A percentile compares a stretch with the other conserved stretches of the same genome.
Conservation (phyloP, 2,329 filamentous ascomycete genomes). For the Tothia fuscella region DNA sequence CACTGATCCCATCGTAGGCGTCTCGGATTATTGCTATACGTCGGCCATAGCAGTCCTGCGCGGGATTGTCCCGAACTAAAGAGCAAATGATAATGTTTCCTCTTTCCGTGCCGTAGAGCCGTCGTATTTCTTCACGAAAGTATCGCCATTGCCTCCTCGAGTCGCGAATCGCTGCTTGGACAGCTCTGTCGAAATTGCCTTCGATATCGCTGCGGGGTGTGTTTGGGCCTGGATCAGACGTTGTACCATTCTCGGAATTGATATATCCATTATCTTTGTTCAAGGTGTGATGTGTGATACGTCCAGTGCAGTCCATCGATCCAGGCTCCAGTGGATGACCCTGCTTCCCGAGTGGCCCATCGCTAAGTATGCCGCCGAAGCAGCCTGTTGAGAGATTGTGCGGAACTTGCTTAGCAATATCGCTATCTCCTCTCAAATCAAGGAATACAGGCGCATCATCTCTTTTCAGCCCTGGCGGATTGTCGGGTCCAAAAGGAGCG, state of each 20-base stretch:
- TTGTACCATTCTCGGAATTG: constrained; percentile 14
- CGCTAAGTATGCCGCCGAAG: constrained; percentile 17
- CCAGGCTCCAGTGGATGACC: constrained; percentile 18
- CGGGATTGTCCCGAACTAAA: constrained; percentile 17
- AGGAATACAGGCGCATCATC: constrained; percentile 15
- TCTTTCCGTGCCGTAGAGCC: constrained; percentile 16
- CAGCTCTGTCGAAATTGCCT: constrained; percentile 17
- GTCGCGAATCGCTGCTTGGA: constrained; percentile 16
- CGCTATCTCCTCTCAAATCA: constrained; percentile 17
- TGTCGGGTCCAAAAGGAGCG: constrained; percentile 14
- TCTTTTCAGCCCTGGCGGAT: constrained; percentile 16
- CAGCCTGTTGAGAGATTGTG: constrained; percentile 17
- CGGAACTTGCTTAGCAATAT: constrained; percentile 17
- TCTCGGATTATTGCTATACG: constrained; percentile 16
- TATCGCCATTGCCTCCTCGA: constrained; percentile 17
- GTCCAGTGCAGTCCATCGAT: constrained; percentile 17
- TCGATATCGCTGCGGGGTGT: constrained; percentile 17
- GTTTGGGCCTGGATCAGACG: constrained; percentile 16
- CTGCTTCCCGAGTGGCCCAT: constrained; percentile 17
- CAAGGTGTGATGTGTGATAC: constrained; percentile 18
- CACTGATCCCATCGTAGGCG: constrained; percentile 8
- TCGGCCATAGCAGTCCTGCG: constrained; percentile 17
- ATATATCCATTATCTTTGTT: constrained; percentile 20
- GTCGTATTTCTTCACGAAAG: constrained; percentile 17
- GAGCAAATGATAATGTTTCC: constrained; percentile 19